phyloP scores from a whole-genome alignment of 352 stramenopile genomes.

The Pythium scleroteichum region DNA sequence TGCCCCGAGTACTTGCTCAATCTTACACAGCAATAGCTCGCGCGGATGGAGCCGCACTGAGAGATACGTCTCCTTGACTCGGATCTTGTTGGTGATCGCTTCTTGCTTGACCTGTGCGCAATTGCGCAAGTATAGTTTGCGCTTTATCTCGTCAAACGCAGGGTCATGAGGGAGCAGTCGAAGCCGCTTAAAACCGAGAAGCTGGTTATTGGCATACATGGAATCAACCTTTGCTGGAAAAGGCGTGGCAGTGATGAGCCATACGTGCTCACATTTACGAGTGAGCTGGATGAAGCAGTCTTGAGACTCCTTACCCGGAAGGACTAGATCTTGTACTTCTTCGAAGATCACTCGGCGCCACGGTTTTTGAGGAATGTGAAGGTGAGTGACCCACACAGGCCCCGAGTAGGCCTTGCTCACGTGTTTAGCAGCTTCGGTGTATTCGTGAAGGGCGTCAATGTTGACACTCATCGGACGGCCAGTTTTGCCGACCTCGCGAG shows the following conservation, averaged over 20 bases:
- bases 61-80: constrained; percentile 73
- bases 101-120: constrained; percentile 81
- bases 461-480: constrained; percentile 49
- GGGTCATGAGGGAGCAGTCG: constrained; percentile 62
- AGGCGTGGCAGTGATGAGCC: constrained; percentile 84
- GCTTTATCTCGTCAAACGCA: constrained; percentile 87
- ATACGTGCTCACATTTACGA: constrained; percentile 71
- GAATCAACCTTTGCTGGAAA: constrained; percentile 78
- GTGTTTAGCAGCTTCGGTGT: constrained; percentile 75
- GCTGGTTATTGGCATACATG: constrained; percentile 89
- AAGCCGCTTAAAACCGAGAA: constrained; percentile 81
- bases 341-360: constrained; percentile 87
- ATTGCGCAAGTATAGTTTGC: constrained; percentile 85
- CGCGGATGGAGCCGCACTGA: constrained; percentile 67
- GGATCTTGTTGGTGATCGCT: constrained; percentile 79
- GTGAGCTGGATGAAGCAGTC: constrained; percentile 88
- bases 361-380: constrained; percentile 67
- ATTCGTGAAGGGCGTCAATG: constrained; percentile 46
- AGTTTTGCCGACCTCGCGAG: constrained; percentile 35
- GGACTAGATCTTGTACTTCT: constrained; percentile 85
- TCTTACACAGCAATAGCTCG: constrained; percentile 70
- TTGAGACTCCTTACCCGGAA: constrained; percentile 64
- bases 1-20: constrained; percentile 55
- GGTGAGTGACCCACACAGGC: constrained; percentile 57
- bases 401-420: constrained; percentile 83